These are phyloP conservation scores for Phascolomyces articulosus DNA, from an alignment of 371 early-diverging fungal species.

Conservation along the genomic window DNA sequence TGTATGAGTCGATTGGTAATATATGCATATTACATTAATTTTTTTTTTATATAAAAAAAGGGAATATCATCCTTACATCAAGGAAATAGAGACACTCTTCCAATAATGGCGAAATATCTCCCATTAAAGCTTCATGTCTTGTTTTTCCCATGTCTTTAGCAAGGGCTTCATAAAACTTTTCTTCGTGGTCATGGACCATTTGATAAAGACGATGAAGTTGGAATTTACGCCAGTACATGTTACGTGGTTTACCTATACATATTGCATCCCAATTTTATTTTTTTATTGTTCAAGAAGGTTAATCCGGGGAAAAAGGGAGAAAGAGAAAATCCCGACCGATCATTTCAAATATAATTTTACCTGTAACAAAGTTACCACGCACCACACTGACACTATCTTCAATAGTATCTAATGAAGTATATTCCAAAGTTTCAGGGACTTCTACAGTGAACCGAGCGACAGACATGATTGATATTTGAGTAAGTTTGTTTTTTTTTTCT, in stretches of 20 bases:
- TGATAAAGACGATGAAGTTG: constrained; percentile 70
- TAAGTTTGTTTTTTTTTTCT: neutral
- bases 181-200: constrained; percentile 71
- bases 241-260: constrained; percentile 33
- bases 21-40: too few species aligned
- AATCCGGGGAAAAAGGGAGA: too few species aligned
- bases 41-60: too few species aligned
- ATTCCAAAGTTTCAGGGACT: constrained; percentile 14
- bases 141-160: constrained; percentile 68
- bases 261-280: neutral
- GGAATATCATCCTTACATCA: constrained; percentile 14
- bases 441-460: constrained; percentile 7
- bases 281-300: neutral
- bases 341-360: too few species aligned
- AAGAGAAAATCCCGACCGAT: too few species aligned
- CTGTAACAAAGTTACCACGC: constrained; percentile 19
- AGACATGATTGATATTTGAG: constrained; percentile 6
- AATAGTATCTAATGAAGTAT: constrained; percentile 19
- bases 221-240: constrained; percentile 54
- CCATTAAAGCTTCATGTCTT: constrained; percentile 55
- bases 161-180: constrained; percentile 60
- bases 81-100: constrained; percentile 57
- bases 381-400: constrained; percentile 21
- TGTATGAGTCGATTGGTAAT: too few species aligned
- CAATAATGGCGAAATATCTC: constrained; percentile 64